phyloP scores from a whole-genome alignment of 2,329 filamentous ascomycete species.

The Colletotrichum theobromicola region DNA sequence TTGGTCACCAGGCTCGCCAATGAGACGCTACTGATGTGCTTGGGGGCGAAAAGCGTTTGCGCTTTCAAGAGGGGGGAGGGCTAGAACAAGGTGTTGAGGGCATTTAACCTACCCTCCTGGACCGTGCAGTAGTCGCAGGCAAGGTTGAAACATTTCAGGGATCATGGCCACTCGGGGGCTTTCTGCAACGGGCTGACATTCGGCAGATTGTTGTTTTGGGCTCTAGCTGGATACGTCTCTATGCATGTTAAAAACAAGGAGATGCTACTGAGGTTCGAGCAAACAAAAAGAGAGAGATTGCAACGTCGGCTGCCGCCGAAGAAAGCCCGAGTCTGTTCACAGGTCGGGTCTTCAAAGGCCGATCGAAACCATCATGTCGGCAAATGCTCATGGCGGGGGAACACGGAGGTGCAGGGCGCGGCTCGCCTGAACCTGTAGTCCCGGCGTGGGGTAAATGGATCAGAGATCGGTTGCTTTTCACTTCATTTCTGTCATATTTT shows the following conservation, averaged over 20 bases:
- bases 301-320: background rate
- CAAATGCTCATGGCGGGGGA: background rate
- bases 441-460: background rate
- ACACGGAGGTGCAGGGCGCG: background rate
- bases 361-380: background rate
- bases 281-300: background rate
- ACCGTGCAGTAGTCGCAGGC: background rate
- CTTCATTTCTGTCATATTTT: background rate
- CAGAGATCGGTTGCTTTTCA: background rate
- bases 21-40: background rate
- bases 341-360: background rate
- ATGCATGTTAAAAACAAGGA: background rate
- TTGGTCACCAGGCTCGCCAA: background rate
- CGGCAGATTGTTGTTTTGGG: background rate
- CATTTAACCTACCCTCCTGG: background rate
- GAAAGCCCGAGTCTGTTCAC: background rate
- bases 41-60: background rate
- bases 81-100: background rate
- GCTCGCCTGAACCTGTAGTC: background rate
- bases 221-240: background rate
- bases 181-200: background rate
- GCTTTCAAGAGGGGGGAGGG: background rate
- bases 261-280: background rate
- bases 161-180: background rate
- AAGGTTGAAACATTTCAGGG: slow-evolving; percentile 4